phyloP scores from a whole-genome alignment of 495 filamentous ascomycete species.

The Lasiosphaeris hirsuta region DNA sequence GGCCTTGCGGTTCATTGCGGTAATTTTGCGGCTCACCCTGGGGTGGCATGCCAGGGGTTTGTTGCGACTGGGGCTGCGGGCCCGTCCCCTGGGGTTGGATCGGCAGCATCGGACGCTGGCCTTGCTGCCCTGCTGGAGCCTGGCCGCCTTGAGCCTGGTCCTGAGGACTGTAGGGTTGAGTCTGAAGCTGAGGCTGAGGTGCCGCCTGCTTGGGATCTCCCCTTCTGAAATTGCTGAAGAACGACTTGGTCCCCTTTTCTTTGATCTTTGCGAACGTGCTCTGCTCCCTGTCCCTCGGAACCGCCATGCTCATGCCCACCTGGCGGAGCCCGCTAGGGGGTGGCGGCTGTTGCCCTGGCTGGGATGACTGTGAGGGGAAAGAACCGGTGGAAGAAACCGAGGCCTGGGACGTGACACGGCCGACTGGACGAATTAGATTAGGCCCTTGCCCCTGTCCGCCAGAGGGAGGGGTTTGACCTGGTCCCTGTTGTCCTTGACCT shows the following conservation, averaged over 20 bases:
- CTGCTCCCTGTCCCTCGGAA: conserved; percentile 27
- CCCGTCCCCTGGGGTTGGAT: no score
- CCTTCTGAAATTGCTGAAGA: conserved; percentile 34
- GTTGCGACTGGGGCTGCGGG: no score
- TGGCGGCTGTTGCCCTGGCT: background rate
- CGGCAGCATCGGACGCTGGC: background rate
- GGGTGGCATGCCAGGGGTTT: no score
- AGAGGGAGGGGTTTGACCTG: background rate
- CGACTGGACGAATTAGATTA: background rate
- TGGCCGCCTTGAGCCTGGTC: conserved; percentile 16
- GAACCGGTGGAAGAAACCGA: background rate
- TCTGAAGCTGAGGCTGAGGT: conserved; percentile 6
- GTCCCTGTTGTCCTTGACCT: no score
- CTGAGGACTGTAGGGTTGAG: conserved; percentile 2
- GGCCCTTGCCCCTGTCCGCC: background rate
- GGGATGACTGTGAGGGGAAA: no score
- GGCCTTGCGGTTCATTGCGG: no score
- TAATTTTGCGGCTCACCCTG: no score
- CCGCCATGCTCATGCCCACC: conserved; percentile 6
- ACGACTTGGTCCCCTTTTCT: conserved; percentile 24
- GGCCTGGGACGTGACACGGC: background rate
- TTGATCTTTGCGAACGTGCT: conserved; percentile 33
- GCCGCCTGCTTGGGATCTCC: conserved; percentile 21
- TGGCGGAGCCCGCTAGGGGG: conserved; percentile 3
- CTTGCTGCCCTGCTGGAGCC: conserved; percentile 2